Percentiles rank a stretch among this genome's conserved stretches.
These are phyloP conservation scores for Saturnispora dispora DNA, from an alignment of 805 yeast genomes.

Conservation along the genomic window DNA sequence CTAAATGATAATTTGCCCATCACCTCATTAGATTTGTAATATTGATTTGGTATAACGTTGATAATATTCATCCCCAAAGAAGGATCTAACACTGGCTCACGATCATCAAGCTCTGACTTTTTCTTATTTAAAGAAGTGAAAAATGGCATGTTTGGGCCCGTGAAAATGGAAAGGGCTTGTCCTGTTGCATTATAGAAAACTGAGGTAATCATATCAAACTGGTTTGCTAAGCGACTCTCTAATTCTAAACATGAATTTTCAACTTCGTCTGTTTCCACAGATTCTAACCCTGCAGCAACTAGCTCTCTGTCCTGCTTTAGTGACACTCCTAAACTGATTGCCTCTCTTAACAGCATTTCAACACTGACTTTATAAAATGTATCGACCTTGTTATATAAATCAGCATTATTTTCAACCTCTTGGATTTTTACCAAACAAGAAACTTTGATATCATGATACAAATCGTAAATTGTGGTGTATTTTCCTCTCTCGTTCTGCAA, in stretches of 20 bases:
- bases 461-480: slow-evolving; percentile 42
- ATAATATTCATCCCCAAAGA: slow-evolving; percentile 46
- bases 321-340: slow-evolving; percentile 34
- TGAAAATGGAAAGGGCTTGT: slow-evolving; percentile 56
- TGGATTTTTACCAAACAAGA: slow-evolving; percentile 42
- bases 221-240: slow-evolving; percentile 40
- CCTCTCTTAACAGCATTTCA: slow-evolving; percentile 57
- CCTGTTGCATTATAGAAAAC: slow-evolving; percentile 43
- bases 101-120: slow-evolving; percentile 66
- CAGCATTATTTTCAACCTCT: slow-evolving; percentile 39
- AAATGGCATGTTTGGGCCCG: slow-evolving; percentile 62
- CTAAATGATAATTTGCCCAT: slow-evolving; percentile 38
- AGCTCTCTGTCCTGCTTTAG: slow-evolving; percentile 15
- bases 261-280: slow-evolving; percentile 25
- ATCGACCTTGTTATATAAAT: slow-evolving; percentile 46
- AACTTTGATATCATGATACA: slow-evolving; percentile 61
- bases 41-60: slow-evolving; percentile 52
- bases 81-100: slow-evolving; percentile 59
- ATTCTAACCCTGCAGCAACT: slow-evolving; percentile 15
- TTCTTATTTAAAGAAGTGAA: slow-evolving; percentile 60
- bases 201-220: slow-evolving; percentile 51
- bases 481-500: slow-evolving; percentile 29
- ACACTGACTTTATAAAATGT: slow-evolving; percentile 52
- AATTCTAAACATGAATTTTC: slow-evolving; percentile 18
- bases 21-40: slow-evolving; percentile 29